These are phyloP conservation scores for Coemansia sp. DNA, from an alignment of 192 early-diverging fungal genomes.

Conservation along the genomic window DNA sequence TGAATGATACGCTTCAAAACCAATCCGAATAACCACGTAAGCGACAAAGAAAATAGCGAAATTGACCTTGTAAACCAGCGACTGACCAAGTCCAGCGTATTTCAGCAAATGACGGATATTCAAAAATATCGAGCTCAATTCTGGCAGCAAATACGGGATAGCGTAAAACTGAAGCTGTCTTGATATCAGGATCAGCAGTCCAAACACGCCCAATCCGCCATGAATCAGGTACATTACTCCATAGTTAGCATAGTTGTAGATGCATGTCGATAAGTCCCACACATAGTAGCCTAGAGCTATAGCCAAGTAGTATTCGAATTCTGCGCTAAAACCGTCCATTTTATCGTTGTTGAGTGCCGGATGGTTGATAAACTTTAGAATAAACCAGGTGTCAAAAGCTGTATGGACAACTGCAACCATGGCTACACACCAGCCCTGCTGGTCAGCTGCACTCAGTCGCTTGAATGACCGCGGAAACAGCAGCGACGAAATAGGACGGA, in stretches of 20 bases:
- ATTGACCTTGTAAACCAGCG: constrained; percentile 37
- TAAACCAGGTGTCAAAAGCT: constrained; percentile 24
- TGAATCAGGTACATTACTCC: constrained; percentile 44
- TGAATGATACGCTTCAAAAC: constrained; percentile 40
- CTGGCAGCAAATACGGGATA: constrained; percentile 41
- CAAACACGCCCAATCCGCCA: constrained; percentile 31
- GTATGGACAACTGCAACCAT: constrained; percentile 14
- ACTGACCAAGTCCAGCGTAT: constrained; percentile 5
- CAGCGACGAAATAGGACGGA: constrained; percentile 8
- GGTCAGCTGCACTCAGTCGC: constrained; percentile 12
- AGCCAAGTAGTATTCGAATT: constrained; percentile 34
- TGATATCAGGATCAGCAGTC: constrained; percentile 32
- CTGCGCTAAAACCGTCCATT: constrained; percentile 31
- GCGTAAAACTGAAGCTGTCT: constrained; percentile 48
- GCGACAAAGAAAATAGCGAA: constrained; percentile 27
- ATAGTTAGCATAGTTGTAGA: constrained; percentile 23
- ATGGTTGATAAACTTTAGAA: constrained; percentile 17
- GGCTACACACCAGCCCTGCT: constrained; percentile 22
- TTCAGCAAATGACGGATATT: constrained; percentile 43
- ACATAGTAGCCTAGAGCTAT: constrained; percentile 38
- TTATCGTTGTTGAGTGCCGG: constrained; percentile 17
- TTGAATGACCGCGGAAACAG: constrained; percentile 21
- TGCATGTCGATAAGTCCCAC: constrained; percentile 41
- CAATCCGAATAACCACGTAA: constrained; percentile 33
- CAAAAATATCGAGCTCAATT: constrained; percentile 45